Evolutionary conservation across 164 flowering plant genomes (phyloP).

Genomic region (Cinnamomum micranthum): DNA sequence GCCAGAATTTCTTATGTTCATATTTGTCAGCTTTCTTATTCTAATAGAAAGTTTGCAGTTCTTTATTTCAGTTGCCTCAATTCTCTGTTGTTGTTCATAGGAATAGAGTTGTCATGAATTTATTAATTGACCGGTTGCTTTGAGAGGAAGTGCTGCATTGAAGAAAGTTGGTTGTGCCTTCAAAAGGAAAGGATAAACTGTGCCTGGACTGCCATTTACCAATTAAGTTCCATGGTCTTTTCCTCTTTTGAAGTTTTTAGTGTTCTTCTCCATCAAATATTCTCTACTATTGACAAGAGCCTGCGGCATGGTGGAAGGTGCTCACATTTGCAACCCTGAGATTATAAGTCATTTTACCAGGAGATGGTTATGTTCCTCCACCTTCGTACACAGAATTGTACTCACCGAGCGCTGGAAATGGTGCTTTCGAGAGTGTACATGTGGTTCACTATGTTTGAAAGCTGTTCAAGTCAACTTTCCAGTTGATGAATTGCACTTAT

Average conservation of each 20-base stretch:
- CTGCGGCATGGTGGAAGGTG: too few relatives aligned
- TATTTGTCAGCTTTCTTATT: conserved; percentile 82
- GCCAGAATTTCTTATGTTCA: conserved; percentile 96
- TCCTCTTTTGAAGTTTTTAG: too few relatives aligned
- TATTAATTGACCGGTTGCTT: too few relatives aligned
- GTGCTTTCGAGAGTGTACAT: conserved; percentile 91
- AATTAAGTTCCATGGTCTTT: too few relatives aligned
- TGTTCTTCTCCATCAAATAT: too few relatives aligned
- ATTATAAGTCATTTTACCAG: conserved; percentile 10
- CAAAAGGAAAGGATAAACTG: too few relatives aligned
- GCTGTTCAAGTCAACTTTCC: conserved; percentile 82
- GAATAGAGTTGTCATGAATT: neutral
- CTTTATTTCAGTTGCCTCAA: neutral
- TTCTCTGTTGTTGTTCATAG: neutral
- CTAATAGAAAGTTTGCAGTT: conserved; percentile 55
- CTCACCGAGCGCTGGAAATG: conserved; percentile 81
- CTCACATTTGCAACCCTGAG: too few relatives aligned
- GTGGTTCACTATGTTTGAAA: conserved; percentile 97
- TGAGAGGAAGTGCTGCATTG: too few relatives aligned
- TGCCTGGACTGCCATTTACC: too few relatives aligned
- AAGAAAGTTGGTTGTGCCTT: too few relatives aligned
- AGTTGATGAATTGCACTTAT: conserved; percentile 18
- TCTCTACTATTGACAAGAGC: too few relatives aligned
- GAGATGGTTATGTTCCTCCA: conserved; percentile 98
- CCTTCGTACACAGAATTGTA: conserved; percentile 85